Evolutionary conservation across 2,329 filamentous ascomycete genomes (phyloP), one percentile per base, ranked within the genome.

Genomic region (Lecanicillium sp.): DNA sequence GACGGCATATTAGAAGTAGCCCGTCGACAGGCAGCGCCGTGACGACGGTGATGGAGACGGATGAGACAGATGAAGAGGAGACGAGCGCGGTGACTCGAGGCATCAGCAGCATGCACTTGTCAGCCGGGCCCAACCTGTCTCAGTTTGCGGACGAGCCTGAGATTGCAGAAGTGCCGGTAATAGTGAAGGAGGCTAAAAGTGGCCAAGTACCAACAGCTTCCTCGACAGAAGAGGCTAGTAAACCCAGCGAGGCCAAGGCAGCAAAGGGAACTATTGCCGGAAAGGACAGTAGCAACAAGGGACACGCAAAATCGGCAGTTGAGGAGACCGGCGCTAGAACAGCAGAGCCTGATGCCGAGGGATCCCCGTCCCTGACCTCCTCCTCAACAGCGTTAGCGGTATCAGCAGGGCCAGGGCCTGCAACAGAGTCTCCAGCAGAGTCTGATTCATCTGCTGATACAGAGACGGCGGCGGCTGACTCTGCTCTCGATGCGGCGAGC

Each of bases 31-130:
- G 87, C 41, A 88, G 84, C 45, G 78, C 84, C 4, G 86, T 95
- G 17, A 82, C 83, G 1, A 93, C 88, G 0, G 89, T 95, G 12
- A 77, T 88, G 29, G 89, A 95, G 62, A 82, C 88, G 42, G 83
- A 87, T 48, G 89, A 95, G 62, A 82, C 88, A 42, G 83, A 87
- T 48, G 89, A 94, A 58, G 90, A 95, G 51, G 81, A 86, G 15
- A 57, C 67, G 15, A 66, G 68, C 2, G 69, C 72, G 20, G 63
- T 77, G 19, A 65, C 71, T 17, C 67, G 67, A 47, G 74, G 66
- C 55, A 56, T 81, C 40, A 69, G 62, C 49, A 61, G 62, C 24
- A 66, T 80, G 62, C 69, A 69, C 26, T 67, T 81, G 35, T 62
- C 70, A 15, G 35, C 38, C 14, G n/a, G n/a, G n/a, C 37, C 45